Evolutionary conservation across 139 green algal species (phyloP).

Genomic region (Tetradesmus obliquus): DNA sequence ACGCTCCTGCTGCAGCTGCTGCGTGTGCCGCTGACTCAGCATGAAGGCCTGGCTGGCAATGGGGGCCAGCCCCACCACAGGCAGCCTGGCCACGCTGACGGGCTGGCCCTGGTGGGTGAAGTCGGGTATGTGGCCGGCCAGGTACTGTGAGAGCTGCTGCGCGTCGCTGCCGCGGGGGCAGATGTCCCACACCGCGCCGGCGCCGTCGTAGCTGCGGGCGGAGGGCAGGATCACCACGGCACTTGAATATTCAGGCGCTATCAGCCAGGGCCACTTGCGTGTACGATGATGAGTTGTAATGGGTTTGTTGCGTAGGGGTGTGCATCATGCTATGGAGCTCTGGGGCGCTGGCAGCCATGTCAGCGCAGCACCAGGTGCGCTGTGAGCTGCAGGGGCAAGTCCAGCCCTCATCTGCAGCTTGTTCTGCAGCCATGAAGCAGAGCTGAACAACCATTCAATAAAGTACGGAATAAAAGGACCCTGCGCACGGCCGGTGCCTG

Average conservation of each 20-base stretch:
- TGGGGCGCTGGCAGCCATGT: no score
- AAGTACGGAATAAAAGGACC: no score
- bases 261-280: no score
- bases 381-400: no score
- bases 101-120: constrained; percentile 62
- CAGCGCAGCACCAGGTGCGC: no score
- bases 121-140: constrained; percentile 49
- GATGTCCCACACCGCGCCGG: constrained; percentile 92
- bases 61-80: not conserved
- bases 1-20: constrained; percentile 74
- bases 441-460: not conserved
- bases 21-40: constrained; percentile 64
- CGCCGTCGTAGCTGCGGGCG: constrained; percentile 36
- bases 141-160: constrained; percentile 54
- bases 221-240: not conserved
- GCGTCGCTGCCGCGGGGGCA: constrained; percentile 61
- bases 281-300: no score
- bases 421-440: no score
- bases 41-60: constrained; percentile 19
- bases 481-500: no score
- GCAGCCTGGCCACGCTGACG: constrained; percentile 5
- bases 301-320: no score
- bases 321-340: no score
- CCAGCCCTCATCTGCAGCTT: no score
- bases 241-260: not conserved